Evolutionary conservation across 2,329 filamentous ascomycete species (phyloP).

Genomic region (Penicillium sp.): DNA sequence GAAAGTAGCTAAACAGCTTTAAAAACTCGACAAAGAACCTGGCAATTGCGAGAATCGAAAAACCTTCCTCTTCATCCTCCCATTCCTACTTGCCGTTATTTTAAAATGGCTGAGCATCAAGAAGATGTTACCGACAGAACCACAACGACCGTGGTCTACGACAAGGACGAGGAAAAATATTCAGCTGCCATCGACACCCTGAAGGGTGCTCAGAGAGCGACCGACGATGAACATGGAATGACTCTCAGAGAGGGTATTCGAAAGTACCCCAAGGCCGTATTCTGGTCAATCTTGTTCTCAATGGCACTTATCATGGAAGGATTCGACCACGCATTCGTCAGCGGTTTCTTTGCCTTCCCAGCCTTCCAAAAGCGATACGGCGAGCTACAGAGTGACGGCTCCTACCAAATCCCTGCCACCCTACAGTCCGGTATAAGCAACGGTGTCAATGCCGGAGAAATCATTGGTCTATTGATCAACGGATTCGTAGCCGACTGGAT

Average conservation of each 20-base stretch:
- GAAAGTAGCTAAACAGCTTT: not conserved
- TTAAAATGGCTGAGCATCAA: slow-evolving; percentile 14
- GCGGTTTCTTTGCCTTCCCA: slow-evolving; percentile 32
- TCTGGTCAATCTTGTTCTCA: slow-evolving; percentile 24
- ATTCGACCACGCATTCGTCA: slow-evolving; percentile 30
- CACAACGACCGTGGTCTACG: slow-evolving; percentile 7
- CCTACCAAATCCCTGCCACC: slow-evolving; percentile 26
- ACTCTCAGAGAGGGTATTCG: slow-evolving; percentile 14
- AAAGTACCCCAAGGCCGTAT: slow-evolving; percentile 24
- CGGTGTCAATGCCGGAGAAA: slow-evolving; percentile 25
- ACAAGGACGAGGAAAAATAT: slow-evolving; percentile 12
- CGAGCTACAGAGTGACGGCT: slow-evolving; percentile 7
- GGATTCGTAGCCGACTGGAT: slow-evolving; percentile 23
- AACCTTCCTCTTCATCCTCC: not conserved
- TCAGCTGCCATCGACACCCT: slow-evolving; percentile 3
- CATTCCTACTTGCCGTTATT: not conserved
- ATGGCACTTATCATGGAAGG: slow-evolving; percentile 26
- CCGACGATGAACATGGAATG: slow-evolving; percentile 16
- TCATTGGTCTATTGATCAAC: slow-evolving; percentile 28
- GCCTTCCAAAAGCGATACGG: slow-evolving; percentile 25
- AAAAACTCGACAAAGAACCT: not conserved
- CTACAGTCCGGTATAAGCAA: slow-evolving; percentile 31
- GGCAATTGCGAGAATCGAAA: not conserved
- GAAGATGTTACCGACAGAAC: slow-evolving; percentile 11
- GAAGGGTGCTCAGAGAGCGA: slow-evolving; percentile 16